Evolutionary conservation across 2,329 filamentous ascomycete species (phyloP), one percentile per base, ranked within the genome.

Genomic region (Aspergillus novofumigatus): DNA sequence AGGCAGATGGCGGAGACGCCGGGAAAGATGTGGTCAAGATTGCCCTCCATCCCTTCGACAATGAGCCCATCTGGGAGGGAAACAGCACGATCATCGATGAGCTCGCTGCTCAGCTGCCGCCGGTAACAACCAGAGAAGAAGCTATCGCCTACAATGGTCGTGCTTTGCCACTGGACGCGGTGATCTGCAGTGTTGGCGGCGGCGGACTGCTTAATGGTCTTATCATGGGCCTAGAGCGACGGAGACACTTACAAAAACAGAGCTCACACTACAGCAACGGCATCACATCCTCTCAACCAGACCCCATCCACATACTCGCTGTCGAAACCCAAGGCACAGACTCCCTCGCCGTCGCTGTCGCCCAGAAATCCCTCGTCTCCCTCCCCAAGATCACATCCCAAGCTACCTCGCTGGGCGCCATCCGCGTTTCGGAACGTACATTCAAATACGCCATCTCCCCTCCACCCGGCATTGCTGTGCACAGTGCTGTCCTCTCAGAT

Each of bases 151-250:
- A 73, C 60, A 55, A 58, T 32, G 64, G 61, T 32, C 66, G 69
- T 21, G 64, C 69, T 2, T 61, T 77, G 17, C 77, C 78, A 9
- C 81, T 89, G 3, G 86, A 92, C 65, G 88, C 81, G 3, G 79
- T 96, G 11, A 82, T 94, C 48, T 93, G 89, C 73, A 88, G 82
- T 57, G 89, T 92, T 41, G 91, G 91, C 6, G 91, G 91, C 9
- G 91, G 91, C 17, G 91, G 91, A 0, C 75, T 95, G 23, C 81
- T 96, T 53, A 89, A 87, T 66, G 91, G 91, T 4, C 76, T 96
- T 55, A 84, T 90, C 74, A 79, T 86, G 68, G 90, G 88, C 9
- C 77, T 92, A 25, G 81, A 86, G 66, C 72, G 76, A 47, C 71
- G 74, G 61, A 61, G 71, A 64, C 54, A 75, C 67, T 73, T 58